A percentile compares a stretch with the other conserved stretches of the same genome.
phyloP scores from a whole-genome alignment of 352 stramenopile species.

The Lagenidium giganteum region DNA sequence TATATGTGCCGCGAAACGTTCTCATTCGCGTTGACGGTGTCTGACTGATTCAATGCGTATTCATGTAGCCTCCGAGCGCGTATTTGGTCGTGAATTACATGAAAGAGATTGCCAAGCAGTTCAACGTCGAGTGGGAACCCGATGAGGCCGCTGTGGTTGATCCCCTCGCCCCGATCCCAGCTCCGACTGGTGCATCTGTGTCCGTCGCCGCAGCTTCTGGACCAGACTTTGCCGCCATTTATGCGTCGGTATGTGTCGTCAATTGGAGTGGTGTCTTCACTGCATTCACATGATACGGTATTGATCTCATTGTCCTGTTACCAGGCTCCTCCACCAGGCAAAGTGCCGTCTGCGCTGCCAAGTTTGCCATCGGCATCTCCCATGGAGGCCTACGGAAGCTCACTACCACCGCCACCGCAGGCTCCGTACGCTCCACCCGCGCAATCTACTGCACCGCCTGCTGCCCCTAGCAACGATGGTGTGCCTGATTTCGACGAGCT shows the following conservation, averaged over 20 bases:
- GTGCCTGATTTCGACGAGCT: slow-evolving; percentile 92
- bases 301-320: slow-evolving; percentile 5
- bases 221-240: slow-evolving; percentile 71
- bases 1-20: slow-evolving; percentile 9
- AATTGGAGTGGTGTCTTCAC: too few species aligned
- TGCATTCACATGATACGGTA: not conserved
- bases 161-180: slow-evolving; percentile 82
- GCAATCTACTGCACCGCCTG: not conserved
- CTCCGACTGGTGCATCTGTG: slow-evolving; percentile 85
- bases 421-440: not conserved
- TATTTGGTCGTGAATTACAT: slow-evolving; percentile 95
- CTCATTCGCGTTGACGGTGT: not conserved
- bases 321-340: slow-evolving; percentile 38
- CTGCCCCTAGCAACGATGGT: slow-evolving; percentile 18
- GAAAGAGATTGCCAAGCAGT: slow-evolving; percentile 94
- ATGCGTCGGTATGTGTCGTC: slow-evolving; percentile 41
- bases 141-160: slow-evolving; percentile 71
- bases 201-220: slow-evolving; percentile 74
- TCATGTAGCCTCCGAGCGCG: slow-evolving; percentile 86
- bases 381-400: slow-evolving; percentile 9
- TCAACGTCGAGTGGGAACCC: slow-evolving; percentile 93
- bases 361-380: slow-evolving; percentile 23
- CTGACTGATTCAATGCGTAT: too few species aligned
- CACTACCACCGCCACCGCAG: slow-evolving; percentile 4
- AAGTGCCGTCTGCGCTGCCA: slow-evolving; percentile 37